phyloP scores from a whole-genome alignment of 1,284 basidiomycete species.

The Irpex rosettiformis region DNA sequence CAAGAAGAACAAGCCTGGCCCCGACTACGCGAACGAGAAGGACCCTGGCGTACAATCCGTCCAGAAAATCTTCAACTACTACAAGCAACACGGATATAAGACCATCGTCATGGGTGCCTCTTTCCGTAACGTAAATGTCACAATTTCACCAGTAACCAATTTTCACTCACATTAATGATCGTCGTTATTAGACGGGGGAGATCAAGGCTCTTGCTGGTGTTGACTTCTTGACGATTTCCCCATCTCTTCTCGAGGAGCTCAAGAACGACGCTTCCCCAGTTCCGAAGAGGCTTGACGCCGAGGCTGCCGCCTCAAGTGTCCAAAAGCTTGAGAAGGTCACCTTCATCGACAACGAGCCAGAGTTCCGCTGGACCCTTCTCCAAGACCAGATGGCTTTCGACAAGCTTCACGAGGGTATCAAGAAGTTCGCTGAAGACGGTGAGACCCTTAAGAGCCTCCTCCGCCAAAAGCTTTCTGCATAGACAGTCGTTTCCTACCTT shows the following conservation, averaged over 20 bases:
- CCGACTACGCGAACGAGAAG: slow-evolving; percentile 81
- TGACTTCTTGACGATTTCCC: slow-evolving; percentile 96
- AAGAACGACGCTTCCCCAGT: slow-evolving; percentile 77
- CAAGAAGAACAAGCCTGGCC: slow-evolving; percentile 83
- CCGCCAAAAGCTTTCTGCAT: slow-evolving; percentile 72
- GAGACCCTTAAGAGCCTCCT: slow-evolving; percentile 85
- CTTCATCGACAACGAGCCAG: slow-evolving; percentile 90
- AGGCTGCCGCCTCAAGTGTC: slow-evolving; percentile 46
- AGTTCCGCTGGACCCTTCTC: slow-evolving; percentile 93
- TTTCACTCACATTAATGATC: background rate
- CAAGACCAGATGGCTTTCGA: slow-evolving; percentile 94
- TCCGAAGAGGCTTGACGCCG: slow-evolving; percentile 81
- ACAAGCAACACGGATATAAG: slow-evolving; percentile 98
- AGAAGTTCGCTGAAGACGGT: slow-evolving; percentile 95
- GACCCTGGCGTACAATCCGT: slow-evolving; percentile 99
- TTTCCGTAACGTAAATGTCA: slow-evolving; percentile 83
- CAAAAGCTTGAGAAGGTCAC: slow-evolving; percentile 69
- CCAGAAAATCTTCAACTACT: slow-evolving; percentile 98
- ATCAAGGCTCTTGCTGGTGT: slow-evolving; percentile 95
- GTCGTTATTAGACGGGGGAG: slow-evolving; percentile 68
- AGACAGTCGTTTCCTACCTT: background rate
- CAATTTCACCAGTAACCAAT: background rate
- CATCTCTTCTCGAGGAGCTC: slow-evolving; percentile 89
- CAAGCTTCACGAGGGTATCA: slow-evolving; percentile 96
- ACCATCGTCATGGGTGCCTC: slow-evolving; percentile 99